phyloP scores from a whole-genome alignment of 1,284 basidiomycete species.

The Heterobasidion annosum region DNA sequence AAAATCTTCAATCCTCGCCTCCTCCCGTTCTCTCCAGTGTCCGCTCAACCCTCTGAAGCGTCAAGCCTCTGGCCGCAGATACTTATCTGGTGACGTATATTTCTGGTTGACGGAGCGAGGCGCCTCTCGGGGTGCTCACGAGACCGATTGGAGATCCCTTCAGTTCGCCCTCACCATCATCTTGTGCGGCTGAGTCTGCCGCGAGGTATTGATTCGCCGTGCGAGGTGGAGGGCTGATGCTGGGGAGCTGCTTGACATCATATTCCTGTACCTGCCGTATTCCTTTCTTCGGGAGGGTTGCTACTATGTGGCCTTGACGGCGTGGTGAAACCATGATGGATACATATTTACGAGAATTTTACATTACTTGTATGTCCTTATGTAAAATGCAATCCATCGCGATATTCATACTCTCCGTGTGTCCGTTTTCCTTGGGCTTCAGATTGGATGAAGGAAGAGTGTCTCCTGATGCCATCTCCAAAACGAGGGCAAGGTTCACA shows the following conservation, averaged over 20 bases:
- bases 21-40: slow-evolving; percentile 22
- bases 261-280: slow-evolving; percentile 74
- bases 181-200: slow-evolving; percentile 28
- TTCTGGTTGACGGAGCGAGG: slow-evolving; percentile 74
- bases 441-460: no score
- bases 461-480: no score
- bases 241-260: slow-evolving; percentile 43
- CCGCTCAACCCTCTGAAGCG: slow-evolving; percentile 29
- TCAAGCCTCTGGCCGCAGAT: slow-evolving; percentile 24
- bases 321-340: slow-evolving; percentile 70
- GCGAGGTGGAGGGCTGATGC: slow-evolving; percentile 27
- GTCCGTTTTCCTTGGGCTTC: no score
- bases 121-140: slow-evolving; percentile 53
- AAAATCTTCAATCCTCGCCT: slow-evolving; percentile 7
- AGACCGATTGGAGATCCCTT: slow-evolving; percentile 39
- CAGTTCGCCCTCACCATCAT: slow-evolving; percentile 20
- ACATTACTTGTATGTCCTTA: not conserved
- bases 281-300: slow-evolving; percentile 25
- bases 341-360: slow-evolving; percentile 28
- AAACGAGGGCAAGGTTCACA: no score
- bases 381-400: not conserved
- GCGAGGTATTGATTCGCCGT: slow-evolving; percentile 41
- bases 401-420: no score
- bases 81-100: slow-evolving; percentile 27
- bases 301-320: slow-evolving; percentile 74